These are phyloP conservation scores for Penicillium longicatenatum DNA, from an alignment of 495 filamentous ascomycete species.

Conservation along the genomic window DNA sequence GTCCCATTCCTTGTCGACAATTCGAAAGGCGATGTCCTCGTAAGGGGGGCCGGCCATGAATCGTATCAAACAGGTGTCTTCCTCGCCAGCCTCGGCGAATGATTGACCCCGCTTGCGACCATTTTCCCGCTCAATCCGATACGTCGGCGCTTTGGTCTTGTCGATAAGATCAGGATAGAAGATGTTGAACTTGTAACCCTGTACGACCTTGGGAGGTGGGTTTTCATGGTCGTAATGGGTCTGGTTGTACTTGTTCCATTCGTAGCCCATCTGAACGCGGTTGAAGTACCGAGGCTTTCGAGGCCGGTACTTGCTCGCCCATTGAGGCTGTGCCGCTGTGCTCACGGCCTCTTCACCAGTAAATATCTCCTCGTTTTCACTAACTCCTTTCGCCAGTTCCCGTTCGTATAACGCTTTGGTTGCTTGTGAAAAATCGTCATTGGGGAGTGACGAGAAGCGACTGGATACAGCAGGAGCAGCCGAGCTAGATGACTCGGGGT, in stretches of 20 bases:
- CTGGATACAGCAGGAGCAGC: constrained; percentile 53
- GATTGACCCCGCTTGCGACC: constrained; percentile 88
- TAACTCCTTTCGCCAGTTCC: constrained; percentile 88
- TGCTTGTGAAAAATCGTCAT: constrained; percentile 88
- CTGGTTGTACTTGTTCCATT: constrained; percentile 99
- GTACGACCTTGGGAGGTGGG: constrained; percentile 95
- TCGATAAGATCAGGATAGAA: constrained; percentile 99
- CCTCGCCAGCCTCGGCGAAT: constrained; percentile 92
- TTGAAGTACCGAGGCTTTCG: constrained; percentile 98
- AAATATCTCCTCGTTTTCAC: constrained; percentile 96
- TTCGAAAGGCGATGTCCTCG: constrained; percentile 95
- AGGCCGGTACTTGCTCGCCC: constrained; percentile 88
- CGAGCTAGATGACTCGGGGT: constrained; percentile 29
- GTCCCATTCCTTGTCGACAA: constrained; percentile 99
- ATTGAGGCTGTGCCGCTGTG: constrained; percentile 66
- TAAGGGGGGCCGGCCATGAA: constrained; percentile 97
- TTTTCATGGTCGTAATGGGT: constrained; percentile 99
- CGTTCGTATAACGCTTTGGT: constrained; percentile 90
- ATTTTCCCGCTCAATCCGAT: constrained; percentile 89
- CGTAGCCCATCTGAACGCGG: constrained; percentile 97
- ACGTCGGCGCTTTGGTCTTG: constrained; percentile 90
- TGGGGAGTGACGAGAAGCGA: constrained; percentile 72
- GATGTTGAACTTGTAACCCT: constrained; percentile 99
- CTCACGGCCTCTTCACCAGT: constrained; percentile 82
- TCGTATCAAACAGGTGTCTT: constrained; percentile 94